Evolutionary conservation across 768 basidiomycete genomes (phyloP).

Genomic region (Clitopilus passeckerianus): DNA sequence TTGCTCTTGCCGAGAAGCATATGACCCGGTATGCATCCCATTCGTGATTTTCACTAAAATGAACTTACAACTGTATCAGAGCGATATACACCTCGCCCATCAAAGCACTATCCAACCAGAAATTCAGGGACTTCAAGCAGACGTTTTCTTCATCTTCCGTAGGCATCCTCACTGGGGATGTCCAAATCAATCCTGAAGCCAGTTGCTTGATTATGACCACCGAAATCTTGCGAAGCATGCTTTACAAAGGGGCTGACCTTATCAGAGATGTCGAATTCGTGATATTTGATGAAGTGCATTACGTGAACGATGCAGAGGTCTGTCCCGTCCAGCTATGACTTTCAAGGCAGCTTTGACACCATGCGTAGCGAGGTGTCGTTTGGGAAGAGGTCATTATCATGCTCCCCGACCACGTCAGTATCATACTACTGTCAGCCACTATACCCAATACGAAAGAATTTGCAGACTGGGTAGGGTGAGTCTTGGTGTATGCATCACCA

Average conservation of each 20-base stretch:
- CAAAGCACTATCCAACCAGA: slow-evolving; percentile 97
- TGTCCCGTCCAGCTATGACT: slow-evolving; percentile 5
- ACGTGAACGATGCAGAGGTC: slow-evolving; percentile 98
- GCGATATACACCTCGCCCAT: slow-evolving; percentile 99
- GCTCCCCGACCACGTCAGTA: slow-evolving; percentile 97
- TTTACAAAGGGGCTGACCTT: slow-evolving; percentile 97
- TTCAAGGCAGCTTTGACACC: slow-evolving; percentile 1
- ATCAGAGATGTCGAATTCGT: slow-evolving; percentile 99
- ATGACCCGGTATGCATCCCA: slow-evolving; percentile 78
- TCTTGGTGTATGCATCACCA: slow-evolving; percentile 2
- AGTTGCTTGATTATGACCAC: slow-evolving; percentile 97
- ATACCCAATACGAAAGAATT: slow-evolving; percentile 98
- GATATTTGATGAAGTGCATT: slow-evolving; percentile 99
- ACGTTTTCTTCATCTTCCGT: slow-evolving; percentile 90
- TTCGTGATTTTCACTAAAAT: slow-evolving; percentile 1
- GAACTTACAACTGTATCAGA: slow-evolving; percentile 32
- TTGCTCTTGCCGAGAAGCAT: slow-evolving; percentile 93
- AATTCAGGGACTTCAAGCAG: slow-evolving; percentile 97
- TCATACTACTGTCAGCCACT: slow-evolving; percentile 94
- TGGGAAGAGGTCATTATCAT: slow-evolving; percentile 99
- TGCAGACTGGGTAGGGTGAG: slow-evolving; percentile 98
- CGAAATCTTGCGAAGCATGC: slow-evolving; percentile 96
- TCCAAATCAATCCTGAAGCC: slow-evolving; percentile 98
- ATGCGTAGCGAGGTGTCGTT: slow-evolving; percentile 84
- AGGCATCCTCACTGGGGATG: slow-evolving; percentile 96